Conservation (phyloP, 768 basidiomycete species). For the Austroboletus festivus region DNA sequence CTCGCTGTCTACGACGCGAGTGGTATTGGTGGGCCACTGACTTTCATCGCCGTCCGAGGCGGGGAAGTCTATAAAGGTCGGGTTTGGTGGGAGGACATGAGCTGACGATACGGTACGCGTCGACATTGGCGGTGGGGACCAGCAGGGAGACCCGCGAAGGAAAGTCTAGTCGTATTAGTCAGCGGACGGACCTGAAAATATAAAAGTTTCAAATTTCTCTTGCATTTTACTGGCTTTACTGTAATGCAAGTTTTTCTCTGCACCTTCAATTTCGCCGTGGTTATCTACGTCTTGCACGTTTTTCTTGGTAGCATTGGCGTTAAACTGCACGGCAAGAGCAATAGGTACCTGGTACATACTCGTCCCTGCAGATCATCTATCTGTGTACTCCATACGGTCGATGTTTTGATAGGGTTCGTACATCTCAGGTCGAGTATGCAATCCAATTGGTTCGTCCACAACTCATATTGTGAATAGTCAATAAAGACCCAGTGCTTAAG, state of each 20-base stretch:
- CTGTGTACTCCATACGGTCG: constrained; percentile 46
- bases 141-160: too few species aligned
- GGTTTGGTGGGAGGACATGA: constrained; percentile 46
- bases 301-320: constrained; percentile 48
- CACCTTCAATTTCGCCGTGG: constrained; percentile 38
- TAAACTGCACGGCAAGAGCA: constrained; percentile 67
- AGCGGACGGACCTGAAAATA: too few species aligned
- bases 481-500: too few species aligned
- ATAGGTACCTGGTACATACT: constrained; percentile 20
- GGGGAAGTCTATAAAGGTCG: constrained; percentile 56
- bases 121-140: constrained; percentile 27
- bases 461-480: too few species aligned
- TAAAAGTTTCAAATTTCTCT: too few species aligned
- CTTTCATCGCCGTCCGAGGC: constrained; percentile 55
- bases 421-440: too few species aligned
- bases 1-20: constrained; percentile 48
- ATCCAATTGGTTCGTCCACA: too few species aligned
- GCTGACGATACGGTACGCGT: constrained; percentile 5
- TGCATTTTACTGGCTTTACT: too few species aligned
- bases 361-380: constrained; percentile 58
- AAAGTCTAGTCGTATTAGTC: constrained; percentile 9
- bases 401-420: constrained; percentile 31
- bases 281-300: constrained; percentile 58
- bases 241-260: too few species aligned
- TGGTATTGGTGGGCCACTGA: constrained; percentile 59